Base-by-base conservation (phyloP, 2,329 filamentous ascomycete genomes). In the Monosporascus cannonballus region DNA sequence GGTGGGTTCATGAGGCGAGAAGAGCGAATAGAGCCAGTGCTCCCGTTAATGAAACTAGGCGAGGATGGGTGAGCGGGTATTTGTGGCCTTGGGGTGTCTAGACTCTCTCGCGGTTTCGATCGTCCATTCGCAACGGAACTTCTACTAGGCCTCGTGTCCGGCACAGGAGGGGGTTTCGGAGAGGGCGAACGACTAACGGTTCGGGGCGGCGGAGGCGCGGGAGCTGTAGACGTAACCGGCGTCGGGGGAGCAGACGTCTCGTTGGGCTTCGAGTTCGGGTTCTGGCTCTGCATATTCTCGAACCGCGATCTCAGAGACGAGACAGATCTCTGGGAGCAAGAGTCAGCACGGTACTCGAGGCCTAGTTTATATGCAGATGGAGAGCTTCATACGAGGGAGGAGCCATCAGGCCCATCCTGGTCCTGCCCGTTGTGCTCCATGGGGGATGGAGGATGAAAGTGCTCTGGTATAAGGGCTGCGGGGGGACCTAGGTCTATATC, bases 231-330 rank as follows among this genome's bases (percentile, higher is more conserved):
- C 65, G 61, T 34, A 54, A 65, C 56, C 2, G 58, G 54, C 25
- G 66, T 54, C 25, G 62, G 56, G 46, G 61, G 64, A 61, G 62
- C 4, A 8, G 27, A 4, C 4, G 27, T 14, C 6, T 46, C 42
- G 1, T 46, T 68, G 54, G 74, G 69, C 52, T 73, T 73, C 51
- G 69, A 58, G 65, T 76, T 81, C 59, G 74, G 69, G 51, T 73
- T 73, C 51, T 69, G 58, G 65, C 76, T 81, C 59, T 79, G 76
- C 74, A 93, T 84, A 66, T 86, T 90, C 75, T 94, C 89, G 68
- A 93, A 94, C 62, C 88, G 85, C 57, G 87, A 89, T 56, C 86
- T 81, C 55, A 94, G 76, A 49, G 89, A 92, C 49, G 89, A 94
- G 49, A 94, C 89, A 25, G 90, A 88, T 74, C 85, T 89, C 87